A percentile compares a stretch with the other conserved stretches of the same genome.
phyloP scores from a whole-genome alignment of 306 rosid species.

The Clitoria ternatea region DNA sequence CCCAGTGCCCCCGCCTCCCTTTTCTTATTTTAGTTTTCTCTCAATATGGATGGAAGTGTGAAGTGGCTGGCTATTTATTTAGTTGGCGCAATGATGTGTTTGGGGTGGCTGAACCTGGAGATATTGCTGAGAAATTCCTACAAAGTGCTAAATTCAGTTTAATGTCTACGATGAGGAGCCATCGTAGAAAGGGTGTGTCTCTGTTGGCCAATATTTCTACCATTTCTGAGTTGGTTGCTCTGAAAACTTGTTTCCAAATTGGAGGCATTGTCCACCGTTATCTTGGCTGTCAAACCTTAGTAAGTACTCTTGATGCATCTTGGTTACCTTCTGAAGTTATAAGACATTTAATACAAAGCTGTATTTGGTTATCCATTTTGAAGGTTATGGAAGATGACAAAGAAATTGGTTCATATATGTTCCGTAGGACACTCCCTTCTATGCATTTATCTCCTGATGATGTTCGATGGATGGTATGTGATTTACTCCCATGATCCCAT shows the following conservation, averaged over 20 bases:
- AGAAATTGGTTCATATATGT: conserved; percentile 94
- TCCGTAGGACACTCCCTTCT: conserved; percentile 96
- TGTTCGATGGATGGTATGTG: conserved; percentile 88
- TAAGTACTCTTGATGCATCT: conserved; percentile 30
- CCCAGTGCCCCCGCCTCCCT: no score
- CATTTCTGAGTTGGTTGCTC: conserved; percentile 81
- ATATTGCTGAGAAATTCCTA: conserved; percentile 86
- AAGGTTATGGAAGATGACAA: conserved; percentile 89
- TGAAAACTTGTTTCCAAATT: conserved; percentile 71
- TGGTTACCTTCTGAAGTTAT: neutral
- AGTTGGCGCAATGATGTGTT: conserved; percentile 98
- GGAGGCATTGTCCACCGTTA: conserved; percentile 94
- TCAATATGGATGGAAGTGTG: conserved; percentile 21
- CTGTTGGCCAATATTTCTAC: conserved; percentile 63
- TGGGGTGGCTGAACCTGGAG: conserved; percentile 99
- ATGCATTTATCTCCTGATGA: conserved; percentile 83
- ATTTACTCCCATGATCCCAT: conserved; percentile 9
- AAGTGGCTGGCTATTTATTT: conserved; percentile 34
- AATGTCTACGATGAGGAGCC: conserved; percentile 59
- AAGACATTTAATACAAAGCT: conserved; percentile 22
- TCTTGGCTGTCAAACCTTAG: conserved; percentile 92
- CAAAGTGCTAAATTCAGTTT: conserved; percentile 72
- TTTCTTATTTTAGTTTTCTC: no score
- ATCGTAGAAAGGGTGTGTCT: conserved; percentile 60
- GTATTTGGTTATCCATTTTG: conserved; percentile 22